Conservation (phyloP, 2,329 filamentous ascomycete species). For the Neopestalotiopsis rosae region DNA sequence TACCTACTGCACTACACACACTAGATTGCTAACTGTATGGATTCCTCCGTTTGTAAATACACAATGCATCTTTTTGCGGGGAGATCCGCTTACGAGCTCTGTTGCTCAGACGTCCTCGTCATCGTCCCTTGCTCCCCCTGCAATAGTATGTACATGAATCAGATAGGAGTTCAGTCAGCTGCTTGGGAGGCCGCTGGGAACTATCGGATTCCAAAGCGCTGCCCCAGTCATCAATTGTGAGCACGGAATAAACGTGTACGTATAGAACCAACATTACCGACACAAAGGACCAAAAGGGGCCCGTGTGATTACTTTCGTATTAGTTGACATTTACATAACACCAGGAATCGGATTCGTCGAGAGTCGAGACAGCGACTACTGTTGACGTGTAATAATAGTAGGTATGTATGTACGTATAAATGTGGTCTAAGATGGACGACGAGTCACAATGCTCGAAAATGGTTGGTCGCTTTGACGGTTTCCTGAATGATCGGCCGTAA, state of each 20-base stretch:
- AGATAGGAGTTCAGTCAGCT: not conserved
- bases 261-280: not conserved
- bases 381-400: not conserved
- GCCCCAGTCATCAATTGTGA: not conserved
- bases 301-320: not conserved
- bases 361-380: too few relatives aligned
- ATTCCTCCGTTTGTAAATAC: not conserved
- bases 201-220: not conserved
- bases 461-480: not conserved
- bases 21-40: not conserved
- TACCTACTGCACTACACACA: not conserved
- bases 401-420: not conserved
- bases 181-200: not conserved
- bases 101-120: not conserved
- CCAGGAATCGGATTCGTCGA: conserved; percentile 5
- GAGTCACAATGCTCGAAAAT: not conserved
- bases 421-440: not conserved
- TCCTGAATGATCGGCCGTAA: conserved; percentile 1
- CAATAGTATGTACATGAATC: not conserved
- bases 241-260: not conserved
- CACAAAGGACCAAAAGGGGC: not conserved
- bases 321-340: not conserved
- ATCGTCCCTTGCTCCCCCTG: not conserved
- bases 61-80: not conserved
- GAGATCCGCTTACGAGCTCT: not conserved